Evolutionary conservation across 2,329 filamentous ascomycete genomes (phyloP), one percentile per base, ranked within the genome.

Genomic region (Parascedosporium putredinis): DNA sequence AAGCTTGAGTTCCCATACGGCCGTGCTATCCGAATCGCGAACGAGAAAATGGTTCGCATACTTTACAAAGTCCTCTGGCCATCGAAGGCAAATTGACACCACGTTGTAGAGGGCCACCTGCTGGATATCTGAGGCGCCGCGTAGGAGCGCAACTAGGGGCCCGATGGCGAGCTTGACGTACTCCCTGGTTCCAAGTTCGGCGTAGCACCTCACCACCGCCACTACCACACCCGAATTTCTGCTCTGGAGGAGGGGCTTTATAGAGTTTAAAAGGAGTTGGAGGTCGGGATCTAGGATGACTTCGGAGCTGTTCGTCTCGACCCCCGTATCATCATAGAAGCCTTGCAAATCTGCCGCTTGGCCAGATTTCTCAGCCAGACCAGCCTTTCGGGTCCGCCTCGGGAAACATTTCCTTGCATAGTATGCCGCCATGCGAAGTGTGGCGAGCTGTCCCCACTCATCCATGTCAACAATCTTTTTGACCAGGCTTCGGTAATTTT

Each of bases 381-480:
- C 34, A 38, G 72, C 79, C 2, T 76, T 67, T 55, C 73, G 81
- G 7, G 73, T 84, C 61, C 77, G 76, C 50, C 76, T 74, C 0
- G 93, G 90, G 58, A 98, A 98, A 64, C 88, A 96, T 61, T 79
- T 86, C 50, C 93, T 80, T 2, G 87, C 82, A 64, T 98, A 98
- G 20, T 82, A 71, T 1, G 86, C 84, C 79, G 97, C 83, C 55
- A 98, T 71, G 34, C 82, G 78, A 57, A 98, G 62, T 2, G 86
- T 86, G 2, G 88, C 85, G 49, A 97, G 66, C 67, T 98, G 93
- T 38, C 89, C 86, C 93, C 93, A 98, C 67, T 98, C 93, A 61
- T 98, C 93, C 93, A 98, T 98, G 62, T 98, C 93, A 22, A 96
- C 88, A 48, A 97, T 70, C 71, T 96, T 95, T 64, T 82, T 87